Evolutionary conservation across 208 protist genomes (phyloP).

Genomic region (Leishmania tarentolae): DNA sequence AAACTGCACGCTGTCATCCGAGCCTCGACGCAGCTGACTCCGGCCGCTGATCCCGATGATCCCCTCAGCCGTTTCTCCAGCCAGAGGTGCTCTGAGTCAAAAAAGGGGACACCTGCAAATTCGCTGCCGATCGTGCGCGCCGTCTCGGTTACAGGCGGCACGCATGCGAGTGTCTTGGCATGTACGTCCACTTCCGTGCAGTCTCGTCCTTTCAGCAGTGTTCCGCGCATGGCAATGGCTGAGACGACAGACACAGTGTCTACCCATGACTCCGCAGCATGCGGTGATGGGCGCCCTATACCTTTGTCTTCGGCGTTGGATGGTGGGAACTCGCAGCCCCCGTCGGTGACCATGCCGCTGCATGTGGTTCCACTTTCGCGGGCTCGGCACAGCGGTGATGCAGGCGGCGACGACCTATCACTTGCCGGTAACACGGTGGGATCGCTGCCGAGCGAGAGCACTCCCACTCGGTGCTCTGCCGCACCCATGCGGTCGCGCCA

Average conservation of each 20-base stretch:
- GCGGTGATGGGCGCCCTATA: background rate
- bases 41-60: background rate
- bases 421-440: background rate
- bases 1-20: background rate
- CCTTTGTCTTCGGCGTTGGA: background rate
- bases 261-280: background rate
- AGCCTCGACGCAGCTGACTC: background rate
- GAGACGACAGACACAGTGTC: background rate
- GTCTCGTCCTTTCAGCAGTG: background rate
- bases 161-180: background rate
- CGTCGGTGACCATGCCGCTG: background rate
- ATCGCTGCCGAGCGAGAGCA: background rate
- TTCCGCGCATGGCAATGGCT: background rate
- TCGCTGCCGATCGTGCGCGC: background rate
- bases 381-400: constrained; percentile 2
- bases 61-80: background rate
- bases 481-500: background rate
- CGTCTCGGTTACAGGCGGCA: background rate
- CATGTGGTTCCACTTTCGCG: background rate
- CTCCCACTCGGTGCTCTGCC: background rate
- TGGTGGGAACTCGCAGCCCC: background rate
- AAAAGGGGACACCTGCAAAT: background rate
- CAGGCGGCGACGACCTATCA: background rate
- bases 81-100: background rate
- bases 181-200: background rate